Evolutionary conservation across 176 grass and related monocot genomes (phyloP).

Genomic region (Oryza brachyantha): DNA sequence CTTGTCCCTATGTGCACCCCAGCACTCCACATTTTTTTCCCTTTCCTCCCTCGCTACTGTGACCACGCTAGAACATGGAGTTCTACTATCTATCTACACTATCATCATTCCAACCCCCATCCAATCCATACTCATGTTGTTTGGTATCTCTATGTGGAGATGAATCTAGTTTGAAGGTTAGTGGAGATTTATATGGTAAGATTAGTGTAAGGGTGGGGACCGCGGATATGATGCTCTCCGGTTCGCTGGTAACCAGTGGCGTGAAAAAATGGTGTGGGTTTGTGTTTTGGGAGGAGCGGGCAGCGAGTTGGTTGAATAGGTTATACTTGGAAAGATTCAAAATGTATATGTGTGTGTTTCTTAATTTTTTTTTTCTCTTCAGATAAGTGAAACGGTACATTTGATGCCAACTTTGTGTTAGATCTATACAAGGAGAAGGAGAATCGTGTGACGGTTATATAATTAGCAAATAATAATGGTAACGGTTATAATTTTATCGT

Average conservation of each 20-base stretch:
- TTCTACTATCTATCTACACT: background rate
- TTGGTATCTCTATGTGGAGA: background rate
- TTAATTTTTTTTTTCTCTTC: background rate
- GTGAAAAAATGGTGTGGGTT: background rate
- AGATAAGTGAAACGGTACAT: background rate
- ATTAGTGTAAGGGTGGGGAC: background rate
- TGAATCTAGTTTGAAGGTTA: background rate
- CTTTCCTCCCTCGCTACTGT: background rate
- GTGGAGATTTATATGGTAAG: background rate
- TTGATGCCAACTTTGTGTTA: background rate
- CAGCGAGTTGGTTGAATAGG: background rate
- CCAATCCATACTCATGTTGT: background rate
- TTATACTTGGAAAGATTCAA: background rate
- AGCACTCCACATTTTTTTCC: background rate
- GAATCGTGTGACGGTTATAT: too few relatives aligned
- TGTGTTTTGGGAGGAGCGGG: background rate
- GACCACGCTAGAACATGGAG: background rate
- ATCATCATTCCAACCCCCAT: background rate
- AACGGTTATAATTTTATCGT: background rate
- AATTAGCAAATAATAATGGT: too few relatives aligned
- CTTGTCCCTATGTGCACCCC: conserved; percentile 17
- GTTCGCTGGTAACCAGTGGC: background rate
- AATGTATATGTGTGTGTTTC: background rate
- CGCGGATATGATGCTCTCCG: too few relatives aligned
- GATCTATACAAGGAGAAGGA: background rate